These are phyloP conservation scores for Cutaneotrichosporon sp. DNA, from an alignment of 1,284 basidiomycete species.

Conservation along the genomic window DNA sequence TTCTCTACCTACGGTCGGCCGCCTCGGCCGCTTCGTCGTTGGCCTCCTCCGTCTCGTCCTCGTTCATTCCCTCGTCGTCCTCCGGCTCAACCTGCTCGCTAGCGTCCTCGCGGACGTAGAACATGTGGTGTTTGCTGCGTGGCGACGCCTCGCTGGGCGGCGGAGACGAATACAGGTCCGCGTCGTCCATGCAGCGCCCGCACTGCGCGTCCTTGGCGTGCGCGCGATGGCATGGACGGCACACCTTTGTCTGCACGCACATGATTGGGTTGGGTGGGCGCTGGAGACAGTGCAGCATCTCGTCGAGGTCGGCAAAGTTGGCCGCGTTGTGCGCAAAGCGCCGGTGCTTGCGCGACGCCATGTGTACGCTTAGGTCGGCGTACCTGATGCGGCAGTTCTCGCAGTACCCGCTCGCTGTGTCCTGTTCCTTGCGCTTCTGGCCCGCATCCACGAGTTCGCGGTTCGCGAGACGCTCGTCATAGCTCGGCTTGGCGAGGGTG, in stretches of 20 bases:
- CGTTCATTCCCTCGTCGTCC: background rate
- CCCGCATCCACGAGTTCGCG: slow-evolving; percentile 40
- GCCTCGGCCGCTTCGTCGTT: slow-evolving; percentile 12
- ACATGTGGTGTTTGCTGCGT: slow-evolving; percentile 5
- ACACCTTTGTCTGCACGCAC: slow-evolving; percentile 24
- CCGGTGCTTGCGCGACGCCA: slow-evolving; percentile 71
- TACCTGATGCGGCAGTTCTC: slow-evolving; percentile 94
- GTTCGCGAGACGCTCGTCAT: slow-evolving; percentile 38
- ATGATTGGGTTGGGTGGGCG: slow-evolving; percentile 59
- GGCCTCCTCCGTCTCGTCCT: slow-evolving; percentile 1
- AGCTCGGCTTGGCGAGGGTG: slow-evolving; percentile 26
- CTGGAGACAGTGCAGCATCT: slow-evolving; percentile 69
- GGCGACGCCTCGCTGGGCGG: slow-evolving; percentile 16
- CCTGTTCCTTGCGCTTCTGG: slow-evolving; percentile 62
- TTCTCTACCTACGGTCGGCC: slow-evolving; percentile 1
- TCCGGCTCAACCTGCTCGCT: background rate
- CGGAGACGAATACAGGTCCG: slow-evolving; percentile 18
- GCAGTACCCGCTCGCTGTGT: slow-evolving; percentile 86
- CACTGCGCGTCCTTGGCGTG: slow-evolving; percentile 29
- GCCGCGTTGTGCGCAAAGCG: slow-evolving; percentile 77
- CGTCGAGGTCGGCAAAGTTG: slow-evolving; percentile 82
- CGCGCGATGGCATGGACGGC: slow-evolving; percentile 27
- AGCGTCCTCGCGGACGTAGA: background rate
- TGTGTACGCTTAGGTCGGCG: slow-evolving; percentile 81
- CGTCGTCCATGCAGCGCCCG: slow-evolving; percentile 26